A percentile compares a stretch with the other conserved stretches of the same genome.
Conservation (phyloP, 257 asterid species). For the Nicotiana noctiflora region DNA sequence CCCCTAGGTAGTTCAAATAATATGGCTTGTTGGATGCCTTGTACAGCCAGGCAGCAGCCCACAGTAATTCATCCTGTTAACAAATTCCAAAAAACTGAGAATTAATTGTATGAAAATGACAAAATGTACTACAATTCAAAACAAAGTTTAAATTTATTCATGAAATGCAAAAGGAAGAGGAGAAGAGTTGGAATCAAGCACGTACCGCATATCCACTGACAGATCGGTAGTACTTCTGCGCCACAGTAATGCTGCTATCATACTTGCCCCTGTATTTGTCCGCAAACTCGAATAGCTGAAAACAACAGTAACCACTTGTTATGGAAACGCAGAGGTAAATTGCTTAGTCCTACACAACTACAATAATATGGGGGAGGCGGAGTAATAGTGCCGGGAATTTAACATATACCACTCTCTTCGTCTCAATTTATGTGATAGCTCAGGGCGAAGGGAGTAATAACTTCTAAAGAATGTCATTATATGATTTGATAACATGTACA, state of each 20-base stretch:
- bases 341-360: neutral
- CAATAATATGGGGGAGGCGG: neutral
- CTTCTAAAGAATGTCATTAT: no score
- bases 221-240: constrained; percentile 90
- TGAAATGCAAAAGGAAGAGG: neutral
- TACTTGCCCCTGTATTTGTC: constrained; percentile 97
- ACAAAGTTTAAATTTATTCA: neutral
- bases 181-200: constrained; percentile 13
- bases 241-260: constrained; percentile 80
- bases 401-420: no score
- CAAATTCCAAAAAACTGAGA: neutral
- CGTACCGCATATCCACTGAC: constrained; percentile 96
- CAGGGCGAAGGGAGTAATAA: no score
- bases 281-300: constrained; percentile 90
- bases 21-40: constrained; percentile 68
- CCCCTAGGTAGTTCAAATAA: constrained; percentile 72
- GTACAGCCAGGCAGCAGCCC: constrained; percentile 98
- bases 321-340: neutral
- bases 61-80: constrained; percentile 78
- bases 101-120: neutral
- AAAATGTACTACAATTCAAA: neutral
- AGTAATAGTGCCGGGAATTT: no score
- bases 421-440: no score
- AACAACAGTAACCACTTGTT: neutral
- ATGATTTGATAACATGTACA: no score